Percentiles rank a stretch among this genome's conserved stretches.
Evolutionary conservation across 2,329 filamentous ascomycete species (phyloP).

Genomic region (Aspergillus unguis): DNA sequence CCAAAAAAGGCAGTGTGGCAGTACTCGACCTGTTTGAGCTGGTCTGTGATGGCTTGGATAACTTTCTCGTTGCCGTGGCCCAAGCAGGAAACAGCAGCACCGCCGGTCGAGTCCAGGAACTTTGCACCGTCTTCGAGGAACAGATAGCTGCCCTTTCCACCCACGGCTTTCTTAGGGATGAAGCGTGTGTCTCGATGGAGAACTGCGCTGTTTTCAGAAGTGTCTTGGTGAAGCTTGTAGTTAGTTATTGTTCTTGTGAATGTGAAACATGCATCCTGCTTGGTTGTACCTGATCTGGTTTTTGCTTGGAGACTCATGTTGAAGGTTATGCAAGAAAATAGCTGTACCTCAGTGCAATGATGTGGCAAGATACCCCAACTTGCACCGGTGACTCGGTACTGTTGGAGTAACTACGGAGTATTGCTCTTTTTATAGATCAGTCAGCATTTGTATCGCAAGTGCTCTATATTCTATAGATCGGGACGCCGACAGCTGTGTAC

Average conservation of each 20-base stretch:
- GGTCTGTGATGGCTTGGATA: slow-evolving; percentile 55
- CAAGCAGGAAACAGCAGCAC: slow-evolving; percentile 68
- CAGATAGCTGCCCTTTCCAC: slow-evolving; percentile 52
- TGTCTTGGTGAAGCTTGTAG: slow-evolving; percentile 1
- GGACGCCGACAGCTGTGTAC: no score
- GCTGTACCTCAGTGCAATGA: neutral
- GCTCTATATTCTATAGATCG: no score
- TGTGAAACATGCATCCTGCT: neutral
- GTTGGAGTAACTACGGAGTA: no score
- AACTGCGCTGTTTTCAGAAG: slow-evolving; percentile 31
- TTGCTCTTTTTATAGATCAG: no score
- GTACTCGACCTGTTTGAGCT: slow-evolving; percentile 59
- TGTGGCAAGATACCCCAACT: no score
- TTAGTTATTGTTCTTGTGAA: neutral
- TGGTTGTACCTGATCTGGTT: slow-evolving; percentile 8
- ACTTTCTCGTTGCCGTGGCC: slow-evolving; percentile 65
- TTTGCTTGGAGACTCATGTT: neutral
- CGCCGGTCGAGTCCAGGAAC: slow-evolving; percentile 70
- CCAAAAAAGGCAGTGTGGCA: slow-evolving; percentile 59
- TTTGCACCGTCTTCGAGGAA: slow-evolving; percentile 53
- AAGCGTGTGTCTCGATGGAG: slow-evolving; percentile 52
- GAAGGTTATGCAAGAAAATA: neutral
- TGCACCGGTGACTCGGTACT: no score
- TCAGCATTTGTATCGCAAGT: no score
- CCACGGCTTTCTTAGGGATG: slow-evolving; percentile 47